Base-by-base conservation (phyloP, 2,329 filamentous ascomycete genomes). In the Calonectria henricotiae region DNA sequence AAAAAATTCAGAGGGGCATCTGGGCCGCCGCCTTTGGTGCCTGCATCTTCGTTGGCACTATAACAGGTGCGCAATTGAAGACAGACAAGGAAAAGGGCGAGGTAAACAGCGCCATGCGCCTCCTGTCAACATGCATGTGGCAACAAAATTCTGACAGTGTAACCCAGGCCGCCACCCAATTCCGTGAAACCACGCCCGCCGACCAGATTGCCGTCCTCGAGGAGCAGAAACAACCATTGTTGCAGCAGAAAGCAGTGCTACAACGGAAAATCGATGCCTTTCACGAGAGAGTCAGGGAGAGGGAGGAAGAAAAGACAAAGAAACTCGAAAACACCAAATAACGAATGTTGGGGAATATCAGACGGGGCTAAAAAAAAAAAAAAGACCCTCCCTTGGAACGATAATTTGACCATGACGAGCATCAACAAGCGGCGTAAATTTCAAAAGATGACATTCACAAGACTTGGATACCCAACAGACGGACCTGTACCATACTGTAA, bases 41-140 rank as follows among this genome's bases (percentile, higher is more conserved):
- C 69, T 82, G 86, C 67, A 82, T 86, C 70, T 80, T 84, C 69
- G 85, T 86, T 37, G 86, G 86, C 68, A 78, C 84, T 51, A 80
- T 86, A 55, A 87, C 86, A 67, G 86, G 86, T 62, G 86, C 86
- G 7, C 84, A 85, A 54, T 76, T 88, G 54, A 88, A 87, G 79
- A 82, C 83, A 58, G 84, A 86, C 69, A 80, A 83, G 68, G 85
- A 88, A 71, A 86, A 83, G 74, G 79, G 82, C 71, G 78, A 85
- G 75, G 86, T 86, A 69, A 44, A 77, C 71, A 15, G 7, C 9
- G 55, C 44, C 37, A 32, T 20, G 25, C 5, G 44, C 44, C n/a
- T 20, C 17, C 37, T 32, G 13, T 27, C 9, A 25, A 4, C 5
- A 35, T 30, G 7, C 9, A 15, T 30, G 23, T 61, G 12, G 15